Evolutionary conservation across 371 early-diverging fungal species (phyloP).

Genomic region (Apophysomyces elegans): DNA sequence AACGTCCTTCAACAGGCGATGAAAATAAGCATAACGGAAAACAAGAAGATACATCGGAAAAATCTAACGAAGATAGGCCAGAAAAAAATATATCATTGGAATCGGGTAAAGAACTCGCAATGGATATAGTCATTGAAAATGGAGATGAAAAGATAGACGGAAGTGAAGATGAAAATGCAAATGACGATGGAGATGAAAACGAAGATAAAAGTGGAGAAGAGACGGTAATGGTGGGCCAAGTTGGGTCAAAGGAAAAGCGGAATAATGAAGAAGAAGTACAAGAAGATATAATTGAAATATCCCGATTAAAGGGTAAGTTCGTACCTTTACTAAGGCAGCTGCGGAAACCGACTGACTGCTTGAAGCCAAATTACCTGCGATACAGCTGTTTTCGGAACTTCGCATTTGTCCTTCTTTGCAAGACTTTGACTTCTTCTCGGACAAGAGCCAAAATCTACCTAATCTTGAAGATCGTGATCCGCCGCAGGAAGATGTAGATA

Average conservation of each 20-base stretch:
- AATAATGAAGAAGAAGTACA: not conserved
- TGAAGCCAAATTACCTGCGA: slow-evolving; percentile 56
- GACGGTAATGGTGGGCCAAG: not conserved
- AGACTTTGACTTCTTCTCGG: slow-evolving; percentile 59
- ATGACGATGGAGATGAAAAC: not conserved
- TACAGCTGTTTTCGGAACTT: slow-evolving; percentile 49
- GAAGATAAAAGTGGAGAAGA: not conserved
- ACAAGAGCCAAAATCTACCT: slow-evolving; percentile 44
- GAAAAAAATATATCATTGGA: slow-evolving; percentile 31
- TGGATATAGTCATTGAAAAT: not conserved
- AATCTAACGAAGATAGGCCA: slow-evolving; percentile 28
- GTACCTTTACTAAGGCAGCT: not conserved
- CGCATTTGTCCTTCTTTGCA: slow-evolving; percentile 75
- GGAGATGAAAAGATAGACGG: slow-evolving; percentile 21
- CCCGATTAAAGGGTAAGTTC: not conserved
- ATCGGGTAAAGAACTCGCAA: slow-evolving; percentile 7
- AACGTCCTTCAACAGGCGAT: too few relatives aligned
- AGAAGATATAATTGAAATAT: not conserved
- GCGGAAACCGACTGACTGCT: not conserved
- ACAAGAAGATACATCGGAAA: slow-evolving; percentile 15
- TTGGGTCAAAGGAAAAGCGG: not conserved
- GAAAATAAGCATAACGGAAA: not conserved
- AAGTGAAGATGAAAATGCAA: not conserved
- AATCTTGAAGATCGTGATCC: slow-evolving; percentile 21
- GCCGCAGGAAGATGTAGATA: slow-evolving; percentile 13